Evolutionary conservation across 371 early-diverging fungal genomes (phyloP).

Genomic region (Mortierella sp.): DNA sequence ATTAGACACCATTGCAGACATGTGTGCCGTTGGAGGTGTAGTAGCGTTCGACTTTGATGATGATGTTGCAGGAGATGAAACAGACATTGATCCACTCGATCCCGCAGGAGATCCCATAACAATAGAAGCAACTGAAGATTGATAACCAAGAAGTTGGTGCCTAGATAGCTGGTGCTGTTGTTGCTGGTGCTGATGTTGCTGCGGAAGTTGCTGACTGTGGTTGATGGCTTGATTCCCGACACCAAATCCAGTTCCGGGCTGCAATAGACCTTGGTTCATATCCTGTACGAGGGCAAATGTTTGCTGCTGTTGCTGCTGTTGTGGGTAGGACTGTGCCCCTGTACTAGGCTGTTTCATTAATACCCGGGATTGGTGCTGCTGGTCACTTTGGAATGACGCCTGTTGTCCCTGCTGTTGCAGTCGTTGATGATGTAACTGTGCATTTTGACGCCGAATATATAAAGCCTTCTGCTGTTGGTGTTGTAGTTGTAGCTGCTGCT

Average conservation of each 20-base stretch:
- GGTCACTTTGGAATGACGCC: background rate
- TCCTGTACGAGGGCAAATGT: background rate
- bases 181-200: background rate
- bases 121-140: background rate
- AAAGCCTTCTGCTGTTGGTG: too few species aligned
- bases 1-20: background rate
- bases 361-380: background rate
- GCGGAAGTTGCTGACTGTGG: background rate
- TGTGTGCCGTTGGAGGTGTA: background rate
- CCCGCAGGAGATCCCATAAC: background rate
- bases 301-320: slow-evolving; percentile 3
- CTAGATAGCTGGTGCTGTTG: background rate
- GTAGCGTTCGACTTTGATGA: background rate
- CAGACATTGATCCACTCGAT: background rate
- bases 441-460: too few species aligned
- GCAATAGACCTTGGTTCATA: background rate
- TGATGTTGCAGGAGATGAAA: background rate
- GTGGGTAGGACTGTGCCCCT: background rate
- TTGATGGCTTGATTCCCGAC: background rate
- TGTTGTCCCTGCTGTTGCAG: background rate
- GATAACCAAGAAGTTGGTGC: background rate
- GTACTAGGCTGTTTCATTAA: background rate
- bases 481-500: background rate
- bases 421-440: background rate
- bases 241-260: background rate